phyloP scores from a whole-genome alignment of 441 rosid species.

The Croton laevigatus region DNA sequence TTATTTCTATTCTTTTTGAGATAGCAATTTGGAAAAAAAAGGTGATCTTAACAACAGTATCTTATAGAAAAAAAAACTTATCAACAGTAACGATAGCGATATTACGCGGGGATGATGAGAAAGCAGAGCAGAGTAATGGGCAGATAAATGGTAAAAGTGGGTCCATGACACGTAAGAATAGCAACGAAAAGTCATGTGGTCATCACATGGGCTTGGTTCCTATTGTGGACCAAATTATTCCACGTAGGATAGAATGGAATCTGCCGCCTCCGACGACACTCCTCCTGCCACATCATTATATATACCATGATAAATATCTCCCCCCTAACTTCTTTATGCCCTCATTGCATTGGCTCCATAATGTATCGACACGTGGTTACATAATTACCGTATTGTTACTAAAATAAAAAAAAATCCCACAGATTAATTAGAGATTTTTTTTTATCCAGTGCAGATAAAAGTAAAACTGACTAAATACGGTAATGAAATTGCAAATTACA shows the following conservation, averaged over 20 bases:
- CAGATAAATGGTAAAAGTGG: neutral
- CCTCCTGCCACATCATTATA: conserved; percentile 13
- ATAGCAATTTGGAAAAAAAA: too few relatives aligned
- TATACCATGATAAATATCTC: conserved; percentile 5
- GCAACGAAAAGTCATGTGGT: conserved; percentile 2
- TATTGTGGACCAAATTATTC: conserved; percentile 21
- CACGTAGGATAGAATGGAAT: conserved; percentile 24
- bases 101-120: neutral
- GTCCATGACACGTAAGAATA: conserved; percentile 13
- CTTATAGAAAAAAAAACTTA: neutral
- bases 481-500: too few relatives aligned
- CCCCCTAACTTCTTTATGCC: neutral
- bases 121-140: neutral
- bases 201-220: conserved; percentile 23
- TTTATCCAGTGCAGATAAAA: neutral
- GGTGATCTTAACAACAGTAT: too few relatives aligned
- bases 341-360: conserved; percentile 6
- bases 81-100: neutral
- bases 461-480: too few relatives aligned
- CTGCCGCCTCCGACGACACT: neutral
- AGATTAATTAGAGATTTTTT: neutral
- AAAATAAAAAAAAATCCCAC: too few relatives aligned
- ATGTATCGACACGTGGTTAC: conserved; percentile 2
- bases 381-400: neutral
- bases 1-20: too few relatives aligned